Conservation (phyloP, 345 rosid genomes). For the Arabis alpina region DNA sequence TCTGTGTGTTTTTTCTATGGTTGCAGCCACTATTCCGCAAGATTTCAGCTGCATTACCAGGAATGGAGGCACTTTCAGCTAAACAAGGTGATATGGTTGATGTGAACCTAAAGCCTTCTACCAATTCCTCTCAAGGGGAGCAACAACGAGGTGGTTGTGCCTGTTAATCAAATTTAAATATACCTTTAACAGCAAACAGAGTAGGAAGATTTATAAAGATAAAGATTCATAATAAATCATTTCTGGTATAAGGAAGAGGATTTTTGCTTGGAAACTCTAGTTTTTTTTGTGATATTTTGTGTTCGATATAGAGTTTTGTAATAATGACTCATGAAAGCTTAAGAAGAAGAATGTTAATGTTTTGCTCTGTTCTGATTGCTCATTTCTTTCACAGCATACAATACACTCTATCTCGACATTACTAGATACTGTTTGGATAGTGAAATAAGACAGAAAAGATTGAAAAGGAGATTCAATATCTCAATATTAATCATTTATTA, state of each 20-base stretch:
- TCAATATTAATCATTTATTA: background rate
- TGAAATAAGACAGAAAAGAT: background rate
- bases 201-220: slow-evolving; percentile 19
- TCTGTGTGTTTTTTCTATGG: background rate
- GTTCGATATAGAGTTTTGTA: slow-evolving; percentile 26
- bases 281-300: slow-evolving; percentile 21
- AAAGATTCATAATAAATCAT: slow-evolving; percentile 31
- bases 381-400: background rate
- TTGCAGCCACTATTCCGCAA: slow-evolving; percentile 90
- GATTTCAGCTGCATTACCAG: slow-evolving; percentile 94
- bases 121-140: slow-evolving; percentile 72
- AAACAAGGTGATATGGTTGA: slow-evolving; percentile 98
- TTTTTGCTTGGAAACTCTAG: slow-evolving; percentile 13
- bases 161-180: slow-evolving; percentile 49
- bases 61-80: slow-evolving; percentile 89
- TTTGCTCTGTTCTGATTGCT: slow-evolving; percentile 25
- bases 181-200: slow-evolving; percentile 23
- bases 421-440: background rate
- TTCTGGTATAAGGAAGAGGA: slow-evolving; percentile 12
- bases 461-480: background rate
- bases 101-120: slow-evolving; percentile 78
- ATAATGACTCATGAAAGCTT: slow-evolving; percentile 29
- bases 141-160: slow-evolving; percentile 89
- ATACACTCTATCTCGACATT: background rate
- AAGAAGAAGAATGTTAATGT: slow-evolving; percentile 15